phyloP scores from a whole-genome alignment of 2,329 filamentous ascomycete species.

The Balansia obtecta region DNA sequence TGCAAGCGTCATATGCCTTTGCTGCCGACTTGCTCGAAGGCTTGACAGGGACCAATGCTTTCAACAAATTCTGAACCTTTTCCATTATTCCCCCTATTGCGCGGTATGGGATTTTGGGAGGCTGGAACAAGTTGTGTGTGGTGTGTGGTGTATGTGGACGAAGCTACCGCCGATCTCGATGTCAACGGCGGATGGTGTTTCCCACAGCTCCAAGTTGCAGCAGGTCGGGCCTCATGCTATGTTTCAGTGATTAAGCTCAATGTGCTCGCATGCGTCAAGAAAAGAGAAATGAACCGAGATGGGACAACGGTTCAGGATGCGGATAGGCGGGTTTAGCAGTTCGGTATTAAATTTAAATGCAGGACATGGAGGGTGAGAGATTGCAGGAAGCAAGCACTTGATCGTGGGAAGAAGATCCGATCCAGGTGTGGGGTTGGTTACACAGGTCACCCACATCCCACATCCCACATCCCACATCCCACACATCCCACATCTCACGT shows the following conservation, averaged over 20 bases:
- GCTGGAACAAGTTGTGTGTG: not conserved
- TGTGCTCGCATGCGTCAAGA: not conserved
- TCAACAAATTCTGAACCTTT: not conserved
- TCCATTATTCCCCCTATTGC: constrained; percentile 2
- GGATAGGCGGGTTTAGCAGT: not conserved
- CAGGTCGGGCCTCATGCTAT: constrained; percentile 2
- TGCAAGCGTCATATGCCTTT: constrained; percentile 3
- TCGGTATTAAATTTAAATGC: not conserved
- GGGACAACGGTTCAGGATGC: not conserved
- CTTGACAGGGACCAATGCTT: not conserved
- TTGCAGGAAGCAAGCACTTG: not conserved
- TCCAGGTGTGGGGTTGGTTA: no score
- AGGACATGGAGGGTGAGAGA: not conserved
- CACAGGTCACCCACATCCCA: no score
- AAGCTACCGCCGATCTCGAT: not conserved
- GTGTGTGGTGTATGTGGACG: not conserved
- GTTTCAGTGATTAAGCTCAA: not conserved
- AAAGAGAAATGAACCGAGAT: not conserved
- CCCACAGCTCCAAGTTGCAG: not conserved
- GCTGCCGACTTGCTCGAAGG: not conserved
- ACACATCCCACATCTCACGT: no score
- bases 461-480: no score
- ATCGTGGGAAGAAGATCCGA: not conserved
- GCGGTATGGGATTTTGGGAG: not conserved
- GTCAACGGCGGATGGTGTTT: not conserved